Conservation (phyloP, 768 basidiomycete genomes). For the Boletus eberwhitei region DNA sequence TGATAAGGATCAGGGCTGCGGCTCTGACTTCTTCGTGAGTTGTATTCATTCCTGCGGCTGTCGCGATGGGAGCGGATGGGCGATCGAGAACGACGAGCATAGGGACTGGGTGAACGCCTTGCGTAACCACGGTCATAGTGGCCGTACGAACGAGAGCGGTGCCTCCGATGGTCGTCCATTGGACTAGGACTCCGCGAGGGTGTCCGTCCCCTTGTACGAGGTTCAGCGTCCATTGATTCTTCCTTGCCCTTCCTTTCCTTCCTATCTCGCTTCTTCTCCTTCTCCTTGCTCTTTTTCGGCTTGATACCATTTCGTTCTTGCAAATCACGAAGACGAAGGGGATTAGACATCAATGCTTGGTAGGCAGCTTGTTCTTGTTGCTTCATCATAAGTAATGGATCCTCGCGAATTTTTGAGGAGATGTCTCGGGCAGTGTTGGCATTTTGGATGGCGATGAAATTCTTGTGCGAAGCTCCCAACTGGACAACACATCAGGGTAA, state of each 20-base stretch:
- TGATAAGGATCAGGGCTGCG: slow-evolving; percentile 28
- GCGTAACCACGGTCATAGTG: slow-evolving; percentile 26
- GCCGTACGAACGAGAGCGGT: slow-evolving; percentile 32
- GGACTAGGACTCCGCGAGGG: slow-evolving; percentile 35
- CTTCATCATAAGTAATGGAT: slow-evolving; percentile 96
- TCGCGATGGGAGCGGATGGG: slow-evolving; percentile 30
- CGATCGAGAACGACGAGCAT: slow-evolving; percentile 47
- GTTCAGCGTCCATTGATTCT: slow-evolving; percentile 26
- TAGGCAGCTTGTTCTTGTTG: slow-evolving; percentile 95
- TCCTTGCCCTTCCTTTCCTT: slow-evolving; percentile 42
- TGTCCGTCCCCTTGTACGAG: slow-evolving; percentile 28
- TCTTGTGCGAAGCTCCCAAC: slow-evolving; percentile 86
- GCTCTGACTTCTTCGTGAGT: slow-evolving; percentile 27
- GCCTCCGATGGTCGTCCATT: slow-evolving; percentile 21
- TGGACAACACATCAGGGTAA: slow-evolving; percentile 28
- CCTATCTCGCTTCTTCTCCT: slow-evolving; percentile 51
- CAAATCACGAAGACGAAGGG: slow-evolving; percentile 77
- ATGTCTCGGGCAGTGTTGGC: slow-evolving; percentile 88
- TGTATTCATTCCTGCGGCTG: slow-evolving; percentile 20
- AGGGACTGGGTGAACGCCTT: slow-evolving; percentile 44
- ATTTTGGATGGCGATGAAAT: slow-evolving; percentile 91
- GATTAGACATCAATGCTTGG: slow-evolving; percentile 81
- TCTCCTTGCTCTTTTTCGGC: slow-evolving; percentile 70
- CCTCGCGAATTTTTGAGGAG: slow-evolving; percentile 92
- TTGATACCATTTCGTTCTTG: slow-evolving; percentile 81